phyloP scores from a whole-genome alignment of 2,329 filamentous ascomycete species.

The Thelonectria discophora region DNA sequence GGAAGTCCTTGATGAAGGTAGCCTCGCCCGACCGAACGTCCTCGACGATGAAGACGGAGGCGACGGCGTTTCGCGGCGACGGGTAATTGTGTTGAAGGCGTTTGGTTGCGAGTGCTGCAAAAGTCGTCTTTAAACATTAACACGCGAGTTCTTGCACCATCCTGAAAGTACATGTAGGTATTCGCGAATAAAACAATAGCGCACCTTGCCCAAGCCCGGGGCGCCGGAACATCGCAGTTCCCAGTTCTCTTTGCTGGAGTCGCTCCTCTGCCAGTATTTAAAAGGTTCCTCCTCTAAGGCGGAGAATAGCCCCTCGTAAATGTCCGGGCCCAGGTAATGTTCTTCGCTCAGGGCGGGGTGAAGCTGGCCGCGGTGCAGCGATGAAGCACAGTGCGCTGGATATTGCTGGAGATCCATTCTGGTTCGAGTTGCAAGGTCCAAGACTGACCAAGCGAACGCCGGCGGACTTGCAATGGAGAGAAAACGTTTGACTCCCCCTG shows the following conservation, averaged over 20 bases:
- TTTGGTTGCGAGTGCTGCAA: not conserved
- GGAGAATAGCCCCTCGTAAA: not conserved
- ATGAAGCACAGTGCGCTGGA: not conserved
- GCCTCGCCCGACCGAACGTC: not conserved
- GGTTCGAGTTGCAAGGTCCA: not conserved
- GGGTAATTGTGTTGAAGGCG: not conserved
- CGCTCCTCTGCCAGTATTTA: not conserved
- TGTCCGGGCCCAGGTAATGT: not conserved
- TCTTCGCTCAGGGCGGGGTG: not conserved
- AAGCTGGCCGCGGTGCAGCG: not conserved
- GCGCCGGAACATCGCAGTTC: not conserved
- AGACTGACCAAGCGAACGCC: not conserved
- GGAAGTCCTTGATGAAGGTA: not conserved
- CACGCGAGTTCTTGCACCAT: not conserved
- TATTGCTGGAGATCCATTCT: not conserved
- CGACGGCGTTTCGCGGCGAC: not conserved
- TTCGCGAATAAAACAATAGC: too few species aligned
- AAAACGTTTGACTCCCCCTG: not conserved
- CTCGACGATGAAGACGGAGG: not conserved
- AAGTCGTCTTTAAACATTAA: not conserved
- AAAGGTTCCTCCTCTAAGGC: not conserved
- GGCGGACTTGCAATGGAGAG: not conserved
- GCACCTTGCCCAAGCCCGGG: constrained; percentile 2
- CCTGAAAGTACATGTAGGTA: not conserved
- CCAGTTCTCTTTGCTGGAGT: not conserved